Percentiles rank a stretch among this genome's conserved stretches.
These are phyloP conservation scores for Calonectria crousiana DNA, from an alignment of 2,329 filamentous ascomycete species.

Conservation along the genomic window DNA sequence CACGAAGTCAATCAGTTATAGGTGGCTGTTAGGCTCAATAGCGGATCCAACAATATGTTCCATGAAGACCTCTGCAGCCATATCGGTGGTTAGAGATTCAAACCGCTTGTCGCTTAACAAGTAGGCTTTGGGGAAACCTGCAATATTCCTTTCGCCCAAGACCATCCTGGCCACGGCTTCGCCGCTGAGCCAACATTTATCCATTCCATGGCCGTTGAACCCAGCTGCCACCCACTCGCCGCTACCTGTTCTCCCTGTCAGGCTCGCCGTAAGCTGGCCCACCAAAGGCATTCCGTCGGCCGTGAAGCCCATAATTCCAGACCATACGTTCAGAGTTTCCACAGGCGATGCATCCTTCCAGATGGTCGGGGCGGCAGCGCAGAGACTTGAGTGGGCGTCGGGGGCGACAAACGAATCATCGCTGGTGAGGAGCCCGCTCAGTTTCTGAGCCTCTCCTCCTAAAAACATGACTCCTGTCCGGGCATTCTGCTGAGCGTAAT, in stretches of 20 bases:
- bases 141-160: conserved; percentile 35
- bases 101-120: conserved; percentile 19
- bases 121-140: conserved; percentile 36
- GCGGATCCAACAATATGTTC: conserved; percentile 27
- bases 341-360: conserved; percentile 37
- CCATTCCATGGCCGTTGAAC: conserved; percentile 64
- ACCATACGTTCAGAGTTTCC: conserved; percentile 55
- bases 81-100: conserved; percentile 21
- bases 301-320: conserved; percentile 60
- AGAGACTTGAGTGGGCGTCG: conserved; percentile 47
- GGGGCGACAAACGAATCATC: conserved; percentile 57
- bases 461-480: conserved; percentile 60
- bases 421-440: conserved; percentile 55
- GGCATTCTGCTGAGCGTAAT: conserved; percentile 45
- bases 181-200: conserved; percentile 63
- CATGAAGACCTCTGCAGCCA: conserved; percentile 31
- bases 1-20: background rate
- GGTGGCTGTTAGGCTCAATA: conserved; percentile 19
- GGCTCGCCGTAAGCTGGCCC: conserved; percentile 52
- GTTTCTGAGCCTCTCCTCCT: conserved; percentile 60
- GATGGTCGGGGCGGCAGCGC: conserved; percentile 52
- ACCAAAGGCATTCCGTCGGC: conserved; percentile 62
- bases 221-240: conserved; percentile 62
- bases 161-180: conserved; percentile 50
- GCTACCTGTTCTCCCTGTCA: conserved; percentile 32